phyloP scores from a whole-genome alignment of 2,329 filamentous ascomycete genomes.

The Pestalotiopsis sp. region DNA sequence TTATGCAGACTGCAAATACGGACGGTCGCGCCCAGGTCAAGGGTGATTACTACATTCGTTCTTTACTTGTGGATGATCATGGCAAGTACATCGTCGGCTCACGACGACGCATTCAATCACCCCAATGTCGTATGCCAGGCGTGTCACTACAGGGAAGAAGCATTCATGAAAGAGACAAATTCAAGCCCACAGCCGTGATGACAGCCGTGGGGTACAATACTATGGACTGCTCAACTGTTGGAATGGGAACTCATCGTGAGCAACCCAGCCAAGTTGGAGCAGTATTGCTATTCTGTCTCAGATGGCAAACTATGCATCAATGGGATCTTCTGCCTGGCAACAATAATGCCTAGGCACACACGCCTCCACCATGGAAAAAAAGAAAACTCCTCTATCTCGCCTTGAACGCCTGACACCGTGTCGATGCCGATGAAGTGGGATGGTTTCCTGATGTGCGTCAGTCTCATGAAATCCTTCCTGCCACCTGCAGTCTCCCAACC shows the following conservation, averaged over 20 bases:
- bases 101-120: no score
- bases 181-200: background rate
- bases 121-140: no score
- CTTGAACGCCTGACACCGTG: conserved; percentile 6
- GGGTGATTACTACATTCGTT: no score
- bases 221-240: background rate
- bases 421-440: conserved; percentile 3
- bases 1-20: no score
- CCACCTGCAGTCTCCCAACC: background rate
- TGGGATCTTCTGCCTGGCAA: background rate
- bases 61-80: no score
- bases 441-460: conserved; percentile 3
- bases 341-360: background rate
- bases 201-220: background rate
- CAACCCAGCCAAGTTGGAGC: background rate
- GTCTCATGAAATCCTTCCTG: background rate
- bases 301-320: background rate
- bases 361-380: background rate
- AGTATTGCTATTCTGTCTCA: background rate
- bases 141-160: background rate
- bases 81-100: no score
- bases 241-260: background rate
- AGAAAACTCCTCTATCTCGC: conserved; percentile 1
- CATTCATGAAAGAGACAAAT: background rate
- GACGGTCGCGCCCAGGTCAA: no score